Percentiles rank a stretch among this genome's conserved stretches.
These are phyloP conservation scores for Neoboletus magnificus DNA, from an alignment of 768 basidiomycete species.

Conservation along the genomic window DNA sequence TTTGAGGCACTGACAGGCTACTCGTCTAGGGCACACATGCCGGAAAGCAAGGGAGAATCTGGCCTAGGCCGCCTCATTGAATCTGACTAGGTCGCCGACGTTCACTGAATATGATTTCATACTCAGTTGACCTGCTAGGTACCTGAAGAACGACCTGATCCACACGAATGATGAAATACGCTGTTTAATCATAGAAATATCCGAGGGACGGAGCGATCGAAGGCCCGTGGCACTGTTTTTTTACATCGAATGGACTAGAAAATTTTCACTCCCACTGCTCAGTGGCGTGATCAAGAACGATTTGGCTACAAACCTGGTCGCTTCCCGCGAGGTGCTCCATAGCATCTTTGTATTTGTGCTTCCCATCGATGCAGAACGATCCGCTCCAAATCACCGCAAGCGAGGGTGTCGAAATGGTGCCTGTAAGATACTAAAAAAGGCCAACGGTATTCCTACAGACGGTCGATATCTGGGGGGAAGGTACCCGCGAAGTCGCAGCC, in stretches of 20 bases:
- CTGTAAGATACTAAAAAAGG: neutral
- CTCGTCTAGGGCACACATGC: neutral
- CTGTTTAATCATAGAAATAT: neutral
- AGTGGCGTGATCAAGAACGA: slow-evolving; percentile 1
- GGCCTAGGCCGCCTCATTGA: neutral
- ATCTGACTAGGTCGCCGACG: neutral
- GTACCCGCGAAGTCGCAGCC: slow-evolving; percentile 8
- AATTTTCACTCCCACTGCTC: slow-evolving; percentile 2
- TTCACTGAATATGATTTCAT: neutral
- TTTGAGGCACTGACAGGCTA: slow-evolving; percentile 7
- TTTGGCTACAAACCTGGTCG: slow-evolving; percentile 11
- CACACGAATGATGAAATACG: slow-evolving; percentile 14
- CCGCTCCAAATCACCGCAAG: slow-evolving; percentile 18
- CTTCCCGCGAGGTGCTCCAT: neutral
- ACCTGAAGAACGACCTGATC: slow-evolving; percentile 19
- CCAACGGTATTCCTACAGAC: slow-evolving; percentile 2
- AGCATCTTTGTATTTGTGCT: neutral
- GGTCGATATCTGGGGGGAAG: slow-evolving; percentile 6
- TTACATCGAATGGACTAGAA: neutral
- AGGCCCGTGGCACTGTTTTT: neutral
- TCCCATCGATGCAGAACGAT: neutral
- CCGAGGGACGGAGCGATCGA: slow-evolving; percentile 1
- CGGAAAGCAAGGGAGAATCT: slow-evolving; percentile 11
- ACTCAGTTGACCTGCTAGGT: neutral
- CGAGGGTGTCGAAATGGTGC: neutral